Evolutionary conservation across 306 rosid species (phyloP).

Genomic region (Prunus mira): DNA sequence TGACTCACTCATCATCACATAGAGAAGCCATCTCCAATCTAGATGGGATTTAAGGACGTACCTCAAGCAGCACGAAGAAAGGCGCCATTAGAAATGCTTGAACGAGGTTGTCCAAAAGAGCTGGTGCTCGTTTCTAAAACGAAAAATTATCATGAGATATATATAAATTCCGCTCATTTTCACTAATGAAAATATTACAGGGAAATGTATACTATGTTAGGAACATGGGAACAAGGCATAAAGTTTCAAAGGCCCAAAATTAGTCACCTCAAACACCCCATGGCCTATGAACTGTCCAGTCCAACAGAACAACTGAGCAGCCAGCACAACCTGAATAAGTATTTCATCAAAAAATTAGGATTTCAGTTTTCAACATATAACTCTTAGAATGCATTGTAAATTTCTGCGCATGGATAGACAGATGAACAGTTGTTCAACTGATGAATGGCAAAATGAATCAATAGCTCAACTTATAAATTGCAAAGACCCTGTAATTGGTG

Average conservation of each 20-base stretch:
- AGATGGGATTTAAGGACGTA: conserved; percentile 16
- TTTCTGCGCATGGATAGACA: not conserved
- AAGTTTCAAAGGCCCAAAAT: conserved; percentile 11
- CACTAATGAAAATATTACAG: not conserved
- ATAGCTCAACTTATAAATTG: no score
- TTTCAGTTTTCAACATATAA: not conserved
- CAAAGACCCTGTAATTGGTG: no score
- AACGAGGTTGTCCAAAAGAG: conserved; percentile 74
- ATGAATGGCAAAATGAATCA: no score
- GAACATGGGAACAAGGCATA: not conserved
- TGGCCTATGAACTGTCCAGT: conserved; percentile 82
- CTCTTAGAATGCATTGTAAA: not conserved
- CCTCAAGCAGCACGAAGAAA: conserved; percentile 79
- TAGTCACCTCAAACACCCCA: conserved; percentile 80
- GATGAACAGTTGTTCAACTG: not conserved
- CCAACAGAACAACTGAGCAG: conserved; percentile 84
- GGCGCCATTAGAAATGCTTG: conserved; percentile 94
- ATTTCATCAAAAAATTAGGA: conserved; percentile 4
- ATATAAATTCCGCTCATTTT: not conserved
- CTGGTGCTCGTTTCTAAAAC: conserved; percentile 83
- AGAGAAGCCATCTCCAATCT: not conserved
- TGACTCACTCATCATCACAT: not conserved
- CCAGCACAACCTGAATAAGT: conserved; percentile 60
- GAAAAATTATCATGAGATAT: not conserved
- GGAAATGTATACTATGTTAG: conserved; percentile 2